Percentiles rank a stretch among this genome's conserved stretches.
Conservation (phyloP, 192 early-diverging fungal genomes). For the Linnemannia hyalina region DNA sequence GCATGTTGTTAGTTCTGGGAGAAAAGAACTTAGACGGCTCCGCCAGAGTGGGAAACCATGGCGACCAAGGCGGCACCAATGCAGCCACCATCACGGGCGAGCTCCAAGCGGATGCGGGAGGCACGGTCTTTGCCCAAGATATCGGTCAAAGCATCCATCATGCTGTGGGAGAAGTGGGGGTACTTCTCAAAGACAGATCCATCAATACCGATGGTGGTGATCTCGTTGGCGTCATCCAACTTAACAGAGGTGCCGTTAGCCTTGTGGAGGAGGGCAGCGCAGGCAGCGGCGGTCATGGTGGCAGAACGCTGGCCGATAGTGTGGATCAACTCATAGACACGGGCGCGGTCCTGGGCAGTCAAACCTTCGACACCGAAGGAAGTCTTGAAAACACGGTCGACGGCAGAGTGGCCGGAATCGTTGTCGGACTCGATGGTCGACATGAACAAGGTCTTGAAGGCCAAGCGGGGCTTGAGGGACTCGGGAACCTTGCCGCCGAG, state of each 20-base stretch:
- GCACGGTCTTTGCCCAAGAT: slow-evolving; percentile 84
- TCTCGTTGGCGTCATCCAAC: slow-evolving; percentile 44
- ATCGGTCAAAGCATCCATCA: slow-evolving; percentile 79
- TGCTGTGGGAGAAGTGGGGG: slow-evolving; percentile 83
- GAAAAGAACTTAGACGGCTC: slow-evolving; percentile 42
- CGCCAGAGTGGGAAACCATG: slow-evolving; percentile 63
- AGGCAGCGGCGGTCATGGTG: slow-evolving; percentile 85
- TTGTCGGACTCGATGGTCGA: slow-evolving; percentile 76
- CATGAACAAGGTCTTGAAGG: slow-evolving; percentile 84
- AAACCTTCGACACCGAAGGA: slow-evolving; percentile 64
- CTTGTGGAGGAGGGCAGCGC: slow-evolving; percentile 65
- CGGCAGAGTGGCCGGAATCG: slow-evolving; percentile 65
- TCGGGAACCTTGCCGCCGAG: slow-evolving; percentile 72
- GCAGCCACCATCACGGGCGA: slow-evolving; percentile 85
- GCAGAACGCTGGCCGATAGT: slow-evolving; percentile 75
- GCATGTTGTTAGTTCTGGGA: not conserved
- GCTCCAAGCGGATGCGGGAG: slow-evolving; percentile 74
- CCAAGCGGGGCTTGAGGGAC: slow-evolving; percentile 75
- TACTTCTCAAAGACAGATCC: slow-evolving; percentile 94
- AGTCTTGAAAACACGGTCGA: slow-evolving; percentile 76
- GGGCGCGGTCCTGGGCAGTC: slow-evolving; percentile 76
- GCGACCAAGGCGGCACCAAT: slow-evolving; percentile 86
- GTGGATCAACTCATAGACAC: slow-evolving; percentile 77
- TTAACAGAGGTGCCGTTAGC: slow-evolving; percentile 72
- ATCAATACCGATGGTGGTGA: slow-evolving; percentile 88